Evolutionary conservation across 352 stramenopile species (phyloP), one percentile per base, ranked within the genome.

Genomic region (Peronospora belbahrii): DNA sequence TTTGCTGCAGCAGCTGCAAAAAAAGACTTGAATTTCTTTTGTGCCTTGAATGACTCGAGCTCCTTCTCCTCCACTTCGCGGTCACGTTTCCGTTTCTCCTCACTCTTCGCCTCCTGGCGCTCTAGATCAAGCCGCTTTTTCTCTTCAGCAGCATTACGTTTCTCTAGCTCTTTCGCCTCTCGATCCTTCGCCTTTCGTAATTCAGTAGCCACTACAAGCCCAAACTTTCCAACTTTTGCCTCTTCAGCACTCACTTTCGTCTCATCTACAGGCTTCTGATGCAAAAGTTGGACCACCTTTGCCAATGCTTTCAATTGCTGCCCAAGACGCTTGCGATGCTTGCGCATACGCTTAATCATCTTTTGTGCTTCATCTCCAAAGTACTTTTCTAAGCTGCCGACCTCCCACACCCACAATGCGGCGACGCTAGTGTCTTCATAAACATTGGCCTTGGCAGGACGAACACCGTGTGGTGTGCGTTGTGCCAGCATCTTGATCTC

Each of bases 401-500:
- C 74, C 32, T 94, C 83, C 83, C 83, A 94, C 13, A 80, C 65
- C 78, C 78, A 94, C 42, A 94, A 52, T 33, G 78, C 80, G n/a
- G 75, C 72, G 0, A 64, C 48, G 34, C 49, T 86, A 27, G 69
- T 85, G 59, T 94, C 83, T 51, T 94, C 80, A 32, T 84, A 94
- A 24, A 89, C 14, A 40, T 92, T 88, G 0, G 76, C 71, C 28
- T 85, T 87, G 3, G 55, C 35, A n/a, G 72, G 76, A 9, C 70
- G 64, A 11, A 81, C 66, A 19, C 83, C 80, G 32, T 92, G 83
- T 15, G 69, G 53, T 7, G 59, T 81, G 7, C 83, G 76, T 56
- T 94, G 78, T 20, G 83, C 83, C 8, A 94, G 60, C 65, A 85
- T 85, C 55, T 94, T 94, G 42, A 94, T 86, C 41, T 88, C 82